Evolutionary conservation across 2,329 filamentous ascomycete genomes (phyloP), one percentile per base, ranked within the genome.

Genomic region (Coniosporium tulheliwenetii): DNA sequence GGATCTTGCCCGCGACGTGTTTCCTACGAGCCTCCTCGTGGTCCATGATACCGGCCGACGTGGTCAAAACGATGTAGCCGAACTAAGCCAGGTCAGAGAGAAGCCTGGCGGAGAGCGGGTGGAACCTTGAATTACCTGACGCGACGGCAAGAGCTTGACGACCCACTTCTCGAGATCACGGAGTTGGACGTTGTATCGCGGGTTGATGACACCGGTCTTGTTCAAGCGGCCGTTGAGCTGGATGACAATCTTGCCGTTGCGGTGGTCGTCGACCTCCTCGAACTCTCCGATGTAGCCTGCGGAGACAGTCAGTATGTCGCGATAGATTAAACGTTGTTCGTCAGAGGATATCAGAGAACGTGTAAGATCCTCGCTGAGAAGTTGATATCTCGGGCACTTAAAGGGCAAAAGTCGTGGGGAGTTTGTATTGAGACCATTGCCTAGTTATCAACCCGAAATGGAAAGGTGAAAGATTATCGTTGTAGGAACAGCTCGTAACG

Each of bases 391-490:
- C 91, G 89, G 85, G 78, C 79, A 93, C 79, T 96, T 96, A 98
- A 96, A 98, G 85, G 87, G 85, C 89, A 85, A 79, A 81, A 75
- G 79, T 81, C 84, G 86, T 95, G 68, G 63, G 73, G 57, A 43
- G 48, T 51, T 51, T 51, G 64, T 61, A 65, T 75, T 77, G 77
- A 81, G 80, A 89, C 80, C 78, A 77, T 85, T 80, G 81, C 85
- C 89, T 94, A 98, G 91, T 96, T 96, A 96, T 96, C 85, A 95
- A 82, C 81, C 87, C 89, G 91, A 91, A 79, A 59, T 55, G 52
- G 52, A 47, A 43, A 37, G 45, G 38, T 44, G 47, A 42, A 46
- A 45, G 42, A 44, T 32, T 29, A 13, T 35, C 38, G n/a, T 43
- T 47, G 38, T 49, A 41, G 14, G 43, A 39, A 45, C 36, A 42